Evolutionary conservation across 1,284 basidiomycete genomes (phyloP).

Genomic region (Xerocomus nothofagi): DNA sequence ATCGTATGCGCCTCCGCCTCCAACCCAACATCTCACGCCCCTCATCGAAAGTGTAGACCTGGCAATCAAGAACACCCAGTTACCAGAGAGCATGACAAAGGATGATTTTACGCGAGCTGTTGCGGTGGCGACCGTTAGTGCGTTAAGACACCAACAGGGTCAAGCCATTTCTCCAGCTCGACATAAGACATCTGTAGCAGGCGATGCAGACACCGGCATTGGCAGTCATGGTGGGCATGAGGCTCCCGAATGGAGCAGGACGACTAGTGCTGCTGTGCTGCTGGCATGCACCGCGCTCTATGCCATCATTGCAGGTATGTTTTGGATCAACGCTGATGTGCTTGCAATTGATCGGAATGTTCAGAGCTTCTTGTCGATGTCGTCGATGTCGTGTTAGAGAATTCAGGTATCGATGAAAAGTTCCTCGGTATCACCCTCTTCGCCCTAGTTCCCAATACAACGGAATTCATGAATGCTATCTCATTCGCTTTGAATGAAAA

Average conservation of each 20-base stretch:
- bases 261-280: constrained; percentile 83
- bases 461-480: constrained; percentile 99
- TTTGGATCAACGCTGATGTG: background rate
- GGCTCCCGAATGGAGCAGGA: constrained; percentile 92
- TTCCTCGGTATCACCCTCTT: constrained; percentile 97
- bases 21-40: constrained; percentile 54
- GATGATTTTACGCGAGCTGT: constrained; percentile 92
- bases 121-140: constrained; percentile 86
- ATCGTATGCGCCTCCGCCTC: constrained; percentile 53
- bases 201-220: constrained; percentile 43
- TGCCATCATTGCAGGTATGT: constrained; percentile 91
- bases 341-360: background rate
- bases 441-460: constrained; percentile 97
- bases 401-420: constrained; percentile 96
- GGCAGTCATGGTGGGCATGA: constrained; percentile 85
- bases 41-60: constrained; percentile 77
- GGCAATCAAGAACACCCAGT: constrained; percentile 63
- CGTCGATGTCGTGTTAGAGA: constrained; percentile 91
- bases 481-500: constrained; percentile 99
- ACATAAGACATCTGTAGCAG: constrained; percentile 32
- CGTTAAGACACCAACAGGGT: constrained; percentile 73
- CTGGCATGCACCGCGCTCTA: constrained; percentile 91
- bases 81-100: constrained; percentile 69
- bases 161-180: constrained; percentile 51
- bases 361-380: constrained; percentile 92